Evolutionary conservation across 345 rosid genomes (phyloP), one percentile per base, ranked within the genome.

Genomic region (Zanthoxylum bungeanum): DNA sequence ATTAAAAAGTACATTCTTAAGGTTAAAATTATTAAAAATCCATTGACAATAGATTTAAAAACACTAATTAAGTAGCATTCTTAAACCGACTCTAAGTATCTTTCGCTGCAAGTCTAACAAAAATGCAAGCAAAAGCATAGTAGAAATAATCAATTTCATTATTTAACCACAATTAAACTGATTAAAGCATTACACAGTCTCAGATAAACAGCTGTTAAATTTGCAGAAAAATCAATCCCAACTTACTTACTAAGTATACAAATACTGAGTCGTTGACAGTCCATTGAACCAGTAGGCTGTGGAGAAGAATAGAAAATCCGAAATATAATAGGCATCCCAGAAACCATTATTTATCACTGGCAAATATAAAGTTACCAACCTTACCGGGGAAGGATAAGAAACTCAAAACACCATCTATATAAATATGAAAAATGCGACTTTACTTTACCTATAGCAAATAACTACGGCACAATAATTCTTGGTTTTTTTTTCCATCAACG

Each of bases 381-480:
- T 73, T 34, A 44, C 49, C 16, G 6, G 22, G 49, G 37, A 47
- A 10, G 12, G 33, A 49, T 44, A 57, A 22, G 69, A 47, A 33
- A 51, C 75, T 30, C 36, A 51, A 75, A 75, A 64, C 64, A 75
- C 52, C 73, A 65, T 30, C 73, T 21, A 68, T 16, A 65, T 68
- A 77, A 67, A 73, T 73, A 60, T 44, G 55, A 57, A 46, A 73
- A 61, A 66, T 52, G 76, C 66, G 51, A 50, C 66, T 68, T 78
- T 62, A 71, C 85, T 74, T n/a, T n/a, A n/a, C n/a, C n/a, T n/a
- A n/a, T 40, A 68, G 36, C 64, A 75, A 68, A 51, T 66, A 74
- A 72, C 80, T 72, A 75, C 76, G 57, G 83, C 85, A 79, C 81
- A 72, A 74, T 72, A 49, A 16, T 72, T 68, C 79, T 78, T 69